Evolutionary conservation across 257 asterid genomes (phyloP).

Genomic region (Primulina eburnea): DNA sequence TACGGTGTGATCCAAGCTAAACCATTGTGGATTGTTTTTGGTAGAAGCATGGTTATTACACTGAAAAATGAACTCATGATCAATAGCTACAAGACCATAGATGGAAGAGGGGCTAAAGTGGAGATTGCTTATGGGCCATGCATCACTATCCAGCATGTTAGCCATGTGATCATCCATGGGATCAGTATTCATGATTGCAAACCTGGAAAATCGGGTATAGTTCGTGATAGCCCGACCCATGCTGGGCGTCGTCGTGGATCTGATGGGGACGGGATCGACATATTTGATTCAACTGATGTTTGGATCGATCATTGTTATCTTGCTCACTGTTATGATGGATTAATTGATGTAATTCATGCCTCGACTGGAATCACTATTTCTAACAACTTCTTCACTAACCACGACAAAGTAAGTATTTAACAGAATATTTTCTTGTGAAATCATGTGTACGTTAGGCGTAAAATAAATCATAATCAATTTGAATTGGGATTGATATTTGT

Average conservation of each 20-base stretch:
- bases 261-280: conserved; percentile 71
- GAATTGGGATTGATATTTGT: no score
- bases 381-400: conserved; percentile 73
- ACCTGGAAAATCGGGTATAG: conserved; percentile 60
- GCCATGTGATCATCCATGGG: conserved; percentile 71
- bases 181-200: conserved; percentile 72
- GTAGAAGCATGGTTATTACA: conserved; percentile 53
- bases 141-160: conserved; percentile 54
- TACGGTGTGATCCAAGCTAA: conserved; percentile 58
- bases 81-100: conserved; percentile 79
- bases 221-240: conserved; percentile 48
- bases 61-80: conserved; percentile 61
- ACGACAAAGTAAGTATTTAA: conserved; percentile 61
- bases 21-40: conserved; percentile 73
- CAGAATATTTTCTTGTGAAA: background rate
- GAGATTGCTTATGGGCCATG: conserved; percentile 88
- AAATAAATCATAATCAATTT: background rate
- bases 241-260: conserved; percentile 60
- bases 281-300: conserved; percentile 51
- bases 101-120: conserved; percentile 83
- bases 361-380: conserved; percentile 79
- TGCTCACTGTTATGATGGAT: conserved; percentile 57
- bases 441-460: background rate
- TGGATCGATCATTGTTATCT: conserved; percentile 90
- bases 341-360: conserved; percentile 78